These are phyloP conservation scores for Trichomonas tenax DNA, from an alignment of 208 protist genomes.

Conservation along the genomic window DNA sequence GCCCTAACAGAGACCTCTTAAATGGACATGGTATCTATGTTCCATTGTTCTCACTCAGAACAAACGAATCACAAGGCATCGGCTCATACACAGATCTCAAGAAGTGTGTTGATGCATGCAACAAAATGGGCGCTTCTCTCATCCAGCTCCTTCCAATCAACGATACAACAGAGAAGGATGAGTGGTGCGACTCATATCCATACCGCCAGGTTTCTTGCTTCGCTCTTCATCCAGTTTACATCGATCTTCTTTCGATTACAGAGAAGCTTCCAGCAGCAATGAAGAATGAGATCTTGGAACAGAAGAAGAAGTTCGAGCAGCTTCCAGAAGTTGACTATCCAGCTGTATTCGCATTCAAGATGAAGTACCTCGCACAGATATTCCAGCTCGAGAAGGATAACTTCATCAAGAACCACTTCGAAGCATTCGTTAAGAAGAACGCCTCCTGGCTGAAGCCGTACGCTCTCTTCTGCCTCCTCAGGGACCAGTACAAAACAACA, in stretches of 20 bases:
- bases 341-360: neutral
- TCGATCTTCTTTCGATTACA: neutral
- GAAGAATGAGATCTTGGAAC: neutral
- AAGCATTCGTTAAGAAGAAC: neutral
- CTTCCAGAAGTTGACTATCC: neutral
- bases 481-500: neutral
- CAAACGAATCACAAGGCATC: neutral
- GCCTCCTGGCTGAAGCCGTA: neutral
- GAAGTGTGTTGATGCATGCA: neutral
- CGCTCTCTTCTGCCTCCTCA: neutral
- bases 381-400: neutral
- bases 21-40: neutral
- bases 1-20: neutral
- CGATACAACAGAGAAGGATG: neutral
- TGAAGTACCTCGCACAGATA: neutral
- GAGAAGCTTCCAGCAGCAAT: neutral
- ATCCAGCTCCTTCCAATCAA: neutral
- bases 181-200: neutral
- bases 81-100: neutral
- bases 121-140: neutral
- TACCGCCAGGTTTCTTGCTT: neutral
- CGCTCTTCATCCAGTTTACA: conserved; percentile 1
- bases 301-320: neutral
- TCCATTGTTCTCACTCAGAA: neutral
- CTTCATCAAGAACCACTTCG: neutral